These are phyloP conservation scores for Ceratocystis destructans DNA, from an alignment of 2,329 filamentous ascomycete species.

Conservation along the genomic window DNA sequence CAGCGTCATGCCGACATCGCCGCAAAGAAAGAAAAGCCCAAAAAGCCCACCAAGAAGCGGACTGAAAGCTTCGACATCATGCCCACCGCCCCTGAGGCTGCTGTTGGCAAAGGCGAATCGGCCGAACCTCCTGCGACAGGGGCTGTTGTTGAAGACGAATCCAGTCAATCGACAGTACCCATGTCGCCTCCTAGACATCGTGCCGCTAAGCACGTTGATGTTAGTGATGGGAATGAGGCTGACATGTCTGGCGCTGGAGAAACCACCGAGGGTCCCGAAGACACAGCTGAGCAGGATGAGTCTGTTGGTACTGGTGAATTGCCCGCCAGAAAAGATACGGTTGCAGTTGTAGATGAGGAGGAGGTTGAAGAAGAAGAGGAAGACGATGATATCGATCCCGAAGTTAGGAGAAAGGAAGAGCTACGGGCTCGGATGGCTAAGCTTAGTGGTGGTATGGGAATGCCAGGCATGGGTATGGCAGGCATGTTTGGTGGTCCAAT, in stretches of 20 bases:
- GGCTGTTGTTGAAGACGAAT: slow-evolving; percentile 27
- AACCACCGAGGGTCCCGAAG: slow-evolving; percentile 47
- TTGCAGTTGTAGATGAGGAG: slow-evolving; percentile 17
- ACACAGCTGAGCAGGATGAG: slow-evolving; percentile 58
- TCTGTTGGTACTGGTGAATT: slow-evolving; percentile 53
- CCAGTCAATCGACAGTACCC: slow-evolving; percentile 31
- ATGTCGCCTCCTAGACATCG: slow-evolving; percentile 39
- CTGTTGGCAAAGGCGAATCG: slow-evolving; percentile 33
- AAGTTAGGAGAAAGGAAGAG: slow-evolving; percentile 72
- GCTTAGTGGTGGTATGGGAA: slow-evolving; percentile 95
- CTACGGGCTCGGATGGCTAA: slow-evolving; percentile 92
- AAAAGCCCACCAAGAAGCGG: slow-evolving; percentile 53
- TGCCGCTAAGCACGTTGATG: slow-evolving; percentile 26
- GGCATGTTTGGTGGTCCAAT: slow-evolving; percentile 74
- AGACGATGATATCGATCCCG: slow-evolving; percentile 76
- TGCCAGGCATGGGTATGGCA: slow-evolving; percentile 92
- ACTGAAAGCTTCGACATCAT: slow-evolving; percentile 34
- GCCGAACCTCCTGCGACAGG: slow-evolving; percentile 36
- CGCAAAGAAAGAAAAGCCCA: slow-evolving; percentile 77
- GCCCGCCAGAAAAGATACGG: slow-evolving; percentile 21
- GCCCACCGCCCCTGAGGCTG: slow-evolving; percentile 21
- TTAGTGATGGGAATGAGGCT: slow-evolving; percentile 48
- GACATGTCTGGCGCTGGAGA: slow-evolving; percentile 52
- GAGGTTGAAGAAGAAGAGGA: slow-evolving; percentile 50
- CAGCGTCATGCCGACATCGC: slow-evolving; percentile 63